Evolutionary conservation across 129 eudicot species (phyloP), one percentile per base, ranked within the genome.

Genomic region (Tagetes patula): DNA sequence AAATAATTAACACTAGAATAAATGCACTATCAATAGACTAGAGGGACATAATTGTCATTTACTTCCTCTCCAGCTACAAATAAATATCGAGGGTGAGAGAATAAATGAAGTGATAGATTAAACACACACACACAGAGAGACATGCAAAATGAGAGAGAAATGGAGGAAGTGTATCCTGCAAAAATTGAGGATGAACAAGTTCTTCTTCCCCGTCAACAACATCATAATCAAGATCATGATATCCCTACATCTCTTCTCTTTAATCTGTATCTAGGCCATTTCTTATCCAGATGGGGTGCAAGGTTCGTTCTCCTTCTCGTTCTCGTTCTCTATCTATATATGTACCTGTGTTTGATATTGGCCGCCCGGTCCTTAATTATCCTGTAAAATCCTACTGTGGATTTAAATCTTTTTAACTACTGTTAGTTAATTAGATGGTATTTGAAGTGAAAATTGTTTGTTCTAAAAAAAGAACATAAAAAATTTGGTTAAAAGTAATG

Each of bases 131-230:
- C n/a, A n/a, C n/a, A 60, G 7, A 60, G 1, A 60, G 40, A 5
- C 30, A 60, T 61, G 67, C 4, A 61, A 34, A 36, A 36, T 61
- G 49, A 64, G 20, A 64, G 69, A 40, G 69, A 64, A 40, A n/a
- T 64, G 69, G 69, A 39, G 49, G 69, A 64, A 36, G 2, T 37
- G 8, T 11, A 62, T 39, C 45, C 45, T 66, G 73, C 67, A 20
- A 6, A 69, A 32, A 13, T 43, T 12, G 74, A 10, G 32, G 80
- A 65, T 70, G 77, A 69, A 5, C 62, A 46, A 20, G 27, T 20
- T 2, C 80, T 79, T 68, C 71, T 67, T 38, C 74, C 49, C 14
- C 75, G 72, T 30, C 72, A 76, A 20, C 70, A 75, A 11, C 36
- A 70, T 43, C 48, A 69, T 42, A 71, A 73, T 9, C 73, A 76